Evolutionary conservation across 2,329 filamentous ascomycete species (phyloP).

Genomic region (Fusarium staphyleae): DNA sequence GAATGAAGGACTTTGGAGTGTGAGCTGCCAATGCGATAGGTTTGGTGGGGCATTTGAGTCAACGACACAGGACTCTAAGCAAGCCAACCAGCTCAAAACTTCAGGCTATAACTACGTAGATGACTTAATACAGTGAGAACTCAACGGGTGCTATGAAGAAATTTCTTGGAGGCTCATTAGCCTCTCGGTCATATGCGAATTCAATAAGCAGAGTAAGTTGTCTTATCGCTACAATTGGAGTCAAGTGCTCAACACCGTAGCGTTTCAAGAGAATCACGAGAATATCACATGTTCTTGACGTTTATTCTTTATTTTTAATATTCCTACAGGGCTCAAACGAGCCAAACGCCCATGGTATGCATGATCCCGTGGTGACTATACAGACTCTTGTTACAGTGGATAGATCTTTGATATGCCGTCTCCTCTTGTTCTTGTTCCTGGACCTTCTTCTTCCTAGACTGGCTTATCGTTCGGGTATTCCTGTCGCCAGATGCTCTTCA

Average conservation of each 20-base stretch:
- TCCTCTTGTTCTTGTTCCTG: conserved; percentile 12
- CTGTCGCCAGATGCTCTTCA: conserved; percentile 54
- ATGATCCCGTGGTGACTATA: conserved; percentile 44
- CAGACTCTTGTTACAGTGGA: conserved; percentile 42
- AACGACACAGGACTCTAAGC: conserved; percentile 17
- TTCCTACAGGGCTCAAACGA: conserved; percentile 43
- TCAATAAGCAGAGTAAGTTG: too few relatives aligned
- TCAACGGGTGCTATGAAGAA: too few relatives aligned
- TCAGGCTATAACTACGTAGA: neutral
- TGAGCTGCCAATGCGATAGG: conserved; percentile 21
- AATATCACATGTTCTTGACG: neutral
- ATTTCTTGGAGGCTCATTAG: too few relatives aligned
- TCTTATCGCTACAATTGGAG: too few relatives aligned
- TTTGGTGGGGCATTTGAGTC: conserved; percentile 33
- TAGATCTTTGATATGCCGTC: conserved; percentile 31
- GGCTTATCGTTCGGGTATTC: conserved; percentile 48
- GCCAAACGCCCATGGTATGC: conserved; percentile 47
- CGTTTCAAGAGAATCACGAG: neutral
- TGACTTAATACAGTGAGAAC: neutral
- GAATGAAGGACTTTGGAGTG: conserved; percentile 32
- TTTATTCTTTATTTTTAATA: conserved; percentile 31
- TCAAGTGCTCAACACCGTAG: too few relatives aligned
- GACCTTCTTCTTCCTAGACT: conserved; percentile 35
- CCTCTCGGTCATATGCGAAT: too few relatives aligned
- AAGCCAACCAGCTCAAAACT: conserved; percentile 1